A percentile compares a stretch with the other conserved stretches of the same genome.
phyloP scores from a whole-genome alignment of 371 early-diverging fungal species.

The Coemansia sp. region DNA sequence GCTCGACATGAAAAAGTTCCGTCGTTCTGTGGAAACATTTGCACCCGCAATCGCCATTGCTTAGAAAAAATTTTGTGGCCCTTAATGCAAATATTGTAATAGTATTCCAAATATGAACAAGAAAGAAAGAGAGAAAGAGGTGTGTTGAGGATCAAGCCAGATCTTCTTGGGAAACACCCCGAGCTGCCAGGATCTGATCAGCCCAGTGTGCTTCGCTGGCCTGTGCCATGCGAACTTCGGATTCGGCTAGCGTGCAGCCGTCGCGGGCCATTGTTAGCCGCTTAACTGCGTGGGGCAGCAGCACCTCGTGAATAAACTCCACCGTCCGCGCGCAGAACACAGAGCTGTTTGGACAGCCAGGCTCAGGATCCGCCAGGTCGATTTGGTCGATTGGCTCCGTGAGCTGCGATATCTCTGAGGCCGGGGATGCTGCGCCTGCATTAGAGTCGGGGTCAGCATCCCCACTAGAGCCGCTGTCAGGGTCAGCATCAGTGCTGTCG shows the following conservation, averaged over 20 bases:
- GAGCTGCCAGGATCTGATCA: constrained; percentile 44
- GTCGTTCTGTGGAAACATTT: constrained; percentile 36
- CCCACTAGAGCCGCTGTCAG: not conserved
- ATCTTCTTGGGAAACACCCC: constrained; percentile 5
- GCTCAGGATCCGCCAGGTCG: not conserved
- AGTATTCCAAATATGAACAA: constrained; percentile 3
- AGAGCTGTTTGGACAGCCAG: not conserved
- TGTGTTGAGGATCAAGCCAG: not conserved
- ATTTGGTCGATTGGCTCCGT: constrained; percentile 3
- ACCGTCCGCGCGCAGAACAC: constrained; percentile 14
- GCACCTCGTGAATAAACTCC: constrained; percentile 42
- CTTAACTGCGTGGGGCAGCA: constrained; percentile 45
- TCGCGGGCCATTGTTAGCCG: constrained; percentile 31
- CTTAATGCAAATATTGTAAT: too few species aligned
- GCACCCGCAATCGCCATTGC: constrained; percentile 36
- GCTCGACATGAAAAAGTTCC: constrained; percentile 48
- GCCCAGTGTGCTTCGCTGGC: constrained; percentile 36
- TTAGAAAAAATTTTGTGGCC: too few species aligned
- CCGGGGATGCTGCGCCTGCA: not conserved
- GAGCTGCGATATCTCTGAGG: constrained; percentile 5
- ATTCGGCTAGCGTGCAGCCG: constrained; percentile 31
- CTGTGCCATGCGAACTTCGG: constrained; percentile 26
- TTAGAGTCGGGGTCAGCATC: too few species aligned
- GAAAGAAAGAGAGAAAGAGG: not conserved
- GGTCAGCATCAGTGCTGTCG: too few species aligned